These are phyloP conservation scores for Boletellus ananas DNA, from an alignment of 768 basidiomycete genomes.

Conservation along the genomic window DNA sequence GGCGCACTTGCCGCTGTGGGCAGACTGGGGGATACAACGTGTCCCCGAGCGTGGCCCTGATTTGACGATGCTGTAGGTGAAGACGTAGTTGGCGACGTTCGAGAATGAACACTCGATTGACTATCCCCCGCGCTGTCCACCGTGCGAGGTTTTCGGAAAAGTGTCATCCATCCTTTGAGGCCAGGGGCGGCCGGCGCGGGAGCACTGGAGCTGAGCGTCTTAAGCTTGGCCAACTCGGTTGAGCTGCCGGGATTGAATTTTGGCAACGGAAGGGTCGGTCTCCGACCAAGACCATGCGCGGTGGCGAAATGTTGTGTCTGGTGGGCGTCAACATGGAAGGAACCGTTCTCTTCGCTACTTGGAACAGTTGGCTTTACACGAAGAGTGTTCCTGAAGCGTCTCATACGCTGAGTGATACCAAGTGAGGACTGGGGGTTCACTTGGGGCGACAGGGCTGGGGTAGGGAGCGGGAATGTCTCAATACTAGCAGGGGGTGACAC, in stretches of 20 bases:
- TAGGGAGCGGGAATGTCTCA: constrained; percentile 59
- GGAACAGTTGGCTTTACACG: constrained; percentile 48
- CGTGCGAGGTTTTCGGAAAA: constrained; percentile 50
- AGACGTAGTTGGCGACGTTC: constrained; percentile 32
- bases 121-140: constrained; percentile 26
- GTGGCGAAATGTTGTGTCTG: constrained; percentile 32
- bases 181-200: constrained; percentile 71
- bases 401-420: constrained; percentile 67
- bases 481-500: constrained; percentile 67
- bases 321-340: constrained; percentile 41
- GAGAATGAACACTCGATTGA: constrained; percentile 29
- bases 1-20: constrained; percentile 4
- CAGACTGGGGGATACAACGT: constrained; percentile 24
- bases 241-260: constrained; percentile 34
- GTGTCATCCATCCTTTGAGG: constrained; percentile 76
- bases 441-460: constrained; percentile 31
- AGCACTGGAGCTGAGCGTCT: constrained; percentile 55
- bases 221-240: constrained; percentile 51
- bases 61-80: constrained; percentile 33
- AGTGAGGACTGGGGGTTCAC: constrained; percentile 39
- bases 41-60: constrained; percentile 33
- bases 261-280: constrained; percentile 50
- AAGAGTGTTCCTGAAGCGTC: constrained; percentile 65
- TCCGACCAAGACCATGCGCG: constrained; percentile 38
- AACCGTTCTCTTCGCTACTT: constrained; percentile 49